phyloP scores from a whole-genome alignment of 2,329 filamentous ascomycete species.

The Bretziella fagacearum region DNA sequence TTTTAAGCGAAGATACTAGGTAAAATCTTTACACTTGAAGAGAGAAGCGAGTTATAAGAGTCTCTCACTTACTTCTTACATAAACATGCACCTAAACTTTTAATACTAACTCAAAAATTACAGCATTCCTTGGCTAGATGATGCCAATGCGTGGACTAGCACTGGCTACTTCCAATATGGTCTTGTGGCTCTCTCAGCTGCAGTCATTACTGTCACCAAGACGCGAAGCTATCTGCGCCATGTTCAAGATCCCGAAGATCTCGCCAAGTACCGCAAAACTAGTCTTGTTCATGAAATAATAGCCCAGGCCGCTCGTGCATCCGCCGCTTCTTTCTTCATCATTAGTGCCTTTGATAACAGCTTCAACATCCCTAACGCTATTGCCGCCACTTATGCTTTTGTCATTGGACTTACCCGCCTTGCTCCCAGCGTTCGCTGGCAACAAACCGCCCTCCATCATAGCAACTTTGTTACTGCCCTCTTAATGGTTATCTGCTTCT shows the following conservation, averaged over 20 bases:
- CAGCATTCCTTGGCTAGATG: constrained; percentile 13
- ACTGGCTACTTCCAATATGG: constrained; percentile 8
- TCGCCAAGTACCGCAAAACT: constrained; percentile 10
- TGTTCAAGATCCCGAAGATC: constrained; percentile 1
- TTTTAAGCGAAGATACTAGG: no score
- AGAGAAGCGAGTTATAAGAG: no score
- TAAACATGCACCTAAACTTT: no score
- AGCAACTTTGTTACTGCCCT: constrained; percentile 29
- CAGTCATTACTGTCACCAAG: constrained; percentile 2
- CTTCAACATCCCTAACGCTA: constrained; percentile 24
- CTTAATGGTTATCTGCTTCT: constrained; percentile 23
- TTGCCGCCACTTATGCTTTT: constrained; percentile 26
- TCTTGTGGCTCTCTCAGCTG: constrained; percentile 5
- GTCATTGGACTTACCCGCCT: constrained; percentile 27
- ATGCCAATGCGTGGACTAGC: neutral
- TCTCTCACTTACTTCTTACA: no score
- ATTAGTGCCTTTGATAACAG: constrained; percentile 22
- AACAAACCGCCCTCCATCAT: constrained; percentile 26
- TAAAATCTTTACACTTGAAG: no score
- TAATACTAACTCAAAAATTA: neutral
- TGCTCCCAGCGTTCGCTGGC: constrained; percentile 25
- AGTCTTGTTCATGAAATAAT: constrained; percentile 24
- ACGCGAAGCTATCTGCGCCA: neutral
- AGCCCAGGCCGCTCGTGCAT: constrained; percentile 26
- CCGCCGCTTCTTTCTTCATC: constrained; percentile 25